These are phyloP conservation scores for Triticum monococcum DNA, from an alignment of 176 grass and related monocot species.

Conservation along the genomic window DNA sequence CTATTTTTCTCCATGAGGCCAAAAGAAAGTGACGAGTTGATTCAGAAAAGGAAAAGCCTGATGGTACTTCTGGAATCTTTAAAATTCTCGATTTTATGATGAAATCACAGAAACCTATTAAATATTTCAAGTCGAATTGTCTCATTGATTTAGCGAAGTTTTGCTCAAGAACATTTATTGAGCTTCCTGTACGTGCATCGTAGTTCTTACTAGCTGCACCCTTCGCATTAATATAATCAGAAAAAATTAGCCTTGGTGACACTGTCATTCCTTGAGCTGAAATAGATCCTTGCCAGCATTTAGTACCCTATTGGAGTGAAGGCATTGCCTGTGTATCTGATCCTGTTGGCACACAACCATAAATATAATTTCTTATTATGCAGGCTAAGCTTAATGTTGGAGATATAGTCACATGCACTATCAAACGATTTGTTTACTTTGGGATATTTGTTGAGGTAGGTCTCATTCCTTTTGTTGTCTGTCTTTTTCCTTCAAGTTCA, in stretches of 20 bases:
- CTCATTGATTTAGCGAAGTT: not conserved
- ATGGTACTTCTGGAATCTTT: constrained; percentile 52
- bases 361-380: constrained; percentile 33
- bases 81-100: not conserved
- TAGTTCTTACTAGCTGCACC: not conserved
- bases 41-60: constrained; percentile 88
- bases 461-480: not conserved
- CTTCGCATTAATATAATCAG: not conserved
- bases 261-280: not conserved
- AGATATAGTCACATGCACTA: constrained; percentile 71
- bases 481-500: constrained; percentile 26
- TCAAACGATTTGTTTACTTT: constrained; percentile 85
- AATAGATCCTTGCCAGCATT: not conserved
- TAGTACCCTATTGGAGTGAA: not conserved
- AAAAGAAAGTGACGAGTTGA: constrained; percentile 71
- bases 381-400: constrained; percentile 90
- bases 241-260: not conserved
- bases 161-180: not conserved
- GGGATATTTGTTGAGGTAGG: constrained; percentile 96
- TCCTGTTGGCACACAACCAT: not conserved
- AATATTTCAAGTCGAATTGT: not conserved
- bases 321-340: not conserved
- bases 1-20: constrained; percentile 78
- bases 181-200: not conserved
- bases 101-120: not conserved